phyloP scores from a whole-genome alignment of 2,329 filamentous ascomycete species.

The Ascocoryne sarcoides region DNA sequence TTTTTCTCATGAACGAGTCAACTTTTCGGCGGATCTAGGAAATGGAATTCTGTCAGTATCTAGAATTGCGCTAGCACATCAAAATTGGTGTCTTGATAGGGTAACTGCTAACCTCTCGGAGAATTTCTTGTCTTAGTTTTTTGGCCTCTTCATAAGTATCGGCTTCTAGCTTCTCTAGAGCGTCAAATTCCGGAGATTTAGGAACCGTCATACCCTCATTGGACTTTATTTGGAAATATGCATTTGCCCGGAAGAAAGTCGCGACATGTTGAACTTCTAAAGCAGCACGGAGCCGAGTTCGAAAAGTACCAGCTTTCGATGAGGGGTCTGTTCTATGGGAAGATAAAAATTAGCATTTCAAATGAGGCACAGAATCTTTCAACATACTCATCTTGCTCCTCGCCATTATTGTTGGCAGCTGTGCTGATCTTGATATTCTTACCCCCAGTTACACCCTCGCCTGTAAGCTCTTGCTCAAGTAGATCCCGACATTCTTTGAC shows the following conservation, averaged over 20 bases:
- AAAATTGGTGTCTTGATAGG: no score
- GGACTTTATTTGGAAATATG: conserved; percentile 73
- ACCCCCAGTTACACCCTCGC: conserved; percentile 1
- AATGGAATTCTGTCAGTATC: neutral
- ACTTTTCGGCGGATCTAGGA: conserved; percentile 41
- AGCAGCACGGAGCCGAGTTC: conserved; percentile 59
- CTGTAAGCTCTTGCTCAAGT: conserved; percentile 41
- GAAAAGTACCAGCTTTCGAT: conserved; percentile 45
- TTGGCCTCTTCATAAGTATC: conserved; percentile 74
- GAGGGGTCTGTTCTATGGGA: conserved; percentile 14
- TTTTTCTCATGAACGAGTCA: conserved; percentile 51
- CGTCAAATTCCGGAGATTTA: conserved; percentile 57
- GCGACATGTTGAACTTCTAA: conserved; percentile 76
- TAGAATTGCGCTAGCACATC: neutral
- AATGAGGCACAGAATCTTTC: conserved; percentile 25
- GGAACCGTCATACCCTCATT: conserved; percentile 54
- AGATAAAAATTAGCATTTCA: neutral
- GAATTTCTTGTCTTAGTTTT: conserved; percentile 64
- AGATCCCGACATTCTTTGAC: conserved; percentile 58
- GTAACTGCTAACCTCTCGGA: conserved; percentile 44
- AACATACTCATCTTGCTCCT: conserved; percentile 10
- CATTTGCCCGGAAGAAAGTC: conserved; percentile 77
- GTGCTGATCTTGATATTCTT: no score
- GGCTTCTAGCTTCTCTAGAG: conserved; percentile 61
- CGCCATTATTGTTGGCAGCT: neutral